Percentiles rank a stretch among this genome's conserved stretches.
Evolutionary conservation across 257 asterid species (phyloP).

Genomic region (Nicotiana paniculata): DNA sequence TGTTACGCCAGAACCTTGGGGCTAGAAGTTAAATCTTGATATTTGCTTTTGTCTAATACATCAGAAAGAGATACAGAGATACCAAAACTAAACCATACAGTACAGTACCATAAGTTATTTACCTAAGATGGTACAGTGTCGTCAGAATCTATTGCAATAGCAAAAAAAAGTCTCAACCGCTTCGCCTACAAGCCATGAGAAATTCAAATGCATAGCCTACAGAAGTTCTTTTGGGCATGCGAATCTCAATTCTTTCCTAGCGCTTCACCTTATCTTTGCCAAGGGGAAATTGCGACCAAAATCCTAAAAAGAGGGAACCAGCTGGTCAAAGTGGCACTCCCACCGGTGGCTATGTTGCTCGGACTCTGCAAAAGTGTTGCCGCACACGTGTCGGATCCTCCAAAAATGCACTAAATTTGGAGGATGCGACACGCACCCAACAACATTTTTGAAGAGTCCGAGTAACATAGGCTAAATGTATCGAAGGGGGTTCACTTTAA

Average conservation of each 20-base stretch:
- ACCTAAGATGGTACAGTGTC: neutral
- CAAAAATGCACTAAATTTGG: too few species aligned
- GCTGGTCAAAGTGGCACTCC: neutral
- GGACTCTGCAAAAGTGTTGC: too few species aligned
- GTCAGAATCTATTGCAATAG: neutral
- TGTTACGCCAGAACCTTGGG: neutral
- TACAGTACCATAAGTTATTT: neutral
- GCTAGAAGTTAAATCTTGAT: neutral
- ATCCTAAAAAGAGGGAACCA: neutral
- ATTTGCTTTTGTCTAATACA: neutral
- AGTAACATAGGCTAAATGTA: neutral
- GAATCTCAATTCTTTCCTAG: neutral
- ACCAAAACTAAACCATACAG: neutral
- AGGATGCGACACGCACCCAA: too few species aligned
- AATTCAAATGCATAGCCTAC: neutral
- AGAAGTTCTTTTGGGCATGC: neutral
- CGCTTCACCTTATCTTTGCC: neutral
- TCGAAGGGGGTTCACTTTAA: neutral
- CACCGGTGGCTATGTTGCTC: too few species aligned
- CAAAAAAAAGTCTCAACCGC: neutral
- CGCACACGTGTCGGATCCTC: too few species aligned
- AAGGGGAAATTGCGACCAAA: neutral
- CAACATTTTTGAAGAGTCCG: too few species aligned
- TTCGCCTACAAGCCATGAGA: neutral
- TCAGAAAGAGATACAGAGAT: neutral